Evolutionary conservation across 2,329 filamentous ascomycete species (phyloP), one percentile per base, ranked within the genome.

Genomic region (Lachnellula hyalina): DNA sequence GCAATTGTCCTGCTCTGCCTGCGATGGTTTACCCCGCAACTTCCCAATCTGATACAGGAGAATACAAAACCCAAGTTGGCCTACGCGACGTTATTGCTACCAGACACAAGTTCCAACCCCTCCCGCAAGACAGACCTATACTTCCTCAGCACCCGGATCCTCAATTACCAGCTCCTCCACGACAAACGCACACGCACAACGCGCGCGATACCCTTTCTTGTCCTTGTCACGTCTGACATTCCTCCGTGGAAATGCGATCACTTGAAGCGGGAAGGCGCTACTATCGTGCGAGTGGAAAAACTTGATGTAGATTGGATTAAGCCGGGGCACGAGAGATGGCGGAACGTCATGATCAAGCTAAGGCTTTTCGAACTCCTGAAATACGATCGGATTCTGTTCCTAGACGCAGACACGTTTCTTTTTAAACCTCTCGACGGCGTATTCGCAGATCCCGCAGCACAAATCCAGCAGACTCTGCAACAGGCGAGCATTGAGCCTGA

Each of bases 81-180:
- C 17, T 55, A 52, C 45, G 53, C 53, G 8, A 55, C 53, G 8
- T 36, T 55, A 5, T n/a, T 55, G 14, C 23, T 55, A 14, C 41
- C 41, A 19, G n/a, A 17, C 4, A 25, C 21, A 19, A 42, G 44
- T 34, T 19, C 34, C 14, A 36, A 48, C 17, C 12, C n/a, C 5
- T 44, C 28, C 1, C 28, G 12, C 8, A 40, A 17, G 23, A 23
- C 28, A 28, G 55, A 63, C 25, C 40, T 32, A 1, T 74, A 73
- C 59, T 70, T 71, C 50, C 59, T 63, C 12, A 63, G 66, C 12
- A 65, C 68, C 0, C 69, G 71, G 3, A 60, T 72, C 40, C 63
- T 74, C 11, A 64, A 63, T 14, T 71, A 73, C 53, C 71, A 73
- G 56, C 62, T 74, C 2, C 62, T 68, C 6, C 67, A 73, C 47